Conservation (phyloP, 495 filamentous ascomycete genomes). For the Collariella sp. region DNA sequence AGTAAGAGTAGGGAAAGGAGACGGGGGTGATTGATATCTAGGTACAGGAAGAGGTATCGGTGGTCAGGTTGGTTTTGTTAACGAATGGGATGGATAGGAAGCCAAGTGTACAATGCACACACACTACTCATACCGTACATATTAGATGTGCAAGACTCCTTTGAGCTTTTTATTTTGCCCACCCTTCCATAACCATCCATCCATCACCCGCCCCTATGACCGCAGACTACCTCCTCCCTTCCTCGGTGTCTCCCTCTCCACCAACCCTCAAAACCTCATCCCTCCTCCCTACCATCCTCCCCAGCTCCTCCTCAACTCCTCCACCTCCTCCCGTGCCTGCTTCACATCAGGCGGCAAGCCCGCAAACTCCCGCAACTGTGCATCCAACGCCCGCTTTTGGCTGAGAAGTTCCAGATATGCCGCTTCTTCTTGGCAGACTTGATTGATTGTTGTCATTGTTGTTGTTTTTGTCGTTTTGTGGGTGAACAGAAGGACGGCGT, state of each 20-base stretch:
- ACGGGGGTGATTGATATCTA: too few relatives aligned
- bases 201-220: not conserved
- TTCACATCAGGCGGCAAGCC: conserved; percentile 62
- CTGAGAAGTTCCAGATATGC: conserved; percentile 42
- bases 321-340: conserved; percentile 56
- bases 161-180: too few relatives aligned
- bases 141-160: too few relatives aligned
- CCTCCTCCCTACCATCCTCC: conserved; percentile 46
- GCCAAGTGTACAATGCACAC: too few relatives aligned
- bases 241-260: conserved; percentile 44
- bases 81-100: too few relatives aligned
- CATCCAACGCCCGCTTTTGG: conserved; percentile 49
- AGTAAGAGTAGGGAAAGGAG: too few relatives aligned
- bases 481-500: too few relatives aligned
- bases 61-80: too few relatives aligned
- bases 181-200: not conserved
- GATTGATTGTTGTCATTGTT: conserved; percentile 37
- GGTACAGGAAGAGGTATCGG: too few relatives aligned
- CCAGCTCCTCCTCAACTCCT: conserved; percentile 51
- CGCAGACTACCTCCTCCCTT: conserved; percentile 19
- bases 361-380: conserved; percentile 50
- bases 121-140: not conserved
- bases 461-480: too few relatives aligned
- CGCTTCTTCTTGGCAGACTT: conserved; percentile 45
- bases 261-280: conserved; percentile 59